Base-by-base conservation (phyloP, 225 moss, liverwort and hornwort genomes). In the Sphagnum contortum region DNA sequence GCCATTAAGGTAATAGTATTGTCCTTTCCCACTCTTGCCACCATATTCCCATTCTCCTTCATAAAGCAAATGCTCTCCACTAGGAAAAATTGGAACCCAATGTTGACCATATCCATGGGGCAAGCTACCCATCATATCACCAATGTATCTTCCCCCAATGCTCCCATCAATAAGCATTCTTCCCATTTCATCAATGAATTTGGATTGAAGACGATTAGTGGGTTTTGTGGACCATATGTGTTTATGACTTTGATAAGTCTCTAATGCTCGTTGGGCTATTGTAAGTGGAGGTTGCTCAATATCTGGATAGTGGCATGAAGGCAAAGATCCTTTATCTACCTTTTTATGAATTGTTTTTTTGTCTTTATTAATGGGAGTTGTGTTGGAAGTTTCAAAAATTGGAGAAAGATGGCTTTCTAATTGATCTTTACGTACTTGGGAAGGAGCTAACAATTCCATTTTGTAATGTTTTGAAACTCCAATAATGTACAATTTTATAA, bases 71-170 rank as follows among this genome's bases (percentile, higher is more conserved):
- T 87, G 87, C 45, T 73, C 73, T 50, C 74, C 72, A 46, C 72
- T 76, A 0, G 77, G 61, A n/a, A 60, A 62, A 3, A 50, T 63
- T 45, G 58, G 68, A 7, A 88, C 84, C 96, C 92, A 98, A 14
- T 98, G 96, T 63, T 98, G 89, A 7, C 96, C 96, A 12, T 83
- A 62, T 7, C 96, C 96, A 52, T 98, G 85, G 6, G 96, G 92
- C 45, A 92, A 62, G 3, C 96, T 89, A 5, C 92, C 92, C 45
- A 86, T 64, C 45, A 92, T 82, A 11, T 89, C 90, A 0, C 96
- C 96, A 0, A 73, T 48, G 69, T 90, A 98, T 10, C 85, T 79
- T 0, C 96, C 96, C 0, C 88, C 85, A 75, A 75, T 65, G 55
- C 87, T 81, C 9, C 96, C 96, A 48, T 55, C 67, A 0, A 89